Conservation (phyloP, 495 filamentous ascomycete species). For the Rusavskia elegans region DNA sequence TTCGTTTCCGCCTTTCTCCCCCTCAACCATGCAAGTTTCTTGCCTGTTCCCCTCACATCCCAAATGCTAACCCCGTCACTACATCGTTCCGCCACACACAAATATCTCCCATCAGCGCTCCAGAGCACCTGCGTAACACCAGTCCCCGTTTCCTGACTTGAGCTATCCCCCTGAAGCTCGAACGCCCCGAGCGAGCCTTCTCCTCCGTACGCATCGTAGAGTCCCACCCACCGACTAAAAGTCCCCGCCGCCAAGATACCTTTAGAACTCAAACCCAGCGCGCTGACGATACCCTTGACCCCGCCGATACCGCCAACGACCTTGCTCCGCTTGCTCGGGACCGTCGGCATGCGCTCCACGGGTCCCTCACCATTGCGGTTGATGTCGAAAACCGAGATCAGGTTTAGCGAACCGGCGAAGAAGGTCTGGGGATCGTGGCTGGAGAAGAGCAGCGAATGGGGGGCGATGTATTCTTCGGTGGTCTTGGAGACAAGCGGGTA, state of each 20-base stretch:
- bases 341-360: slow-evolving; percentile 46
- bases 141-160: slow-evolving; percentile 31
- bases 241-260: slow-evolving; percentile 70
- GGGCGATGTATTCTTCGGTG: slow-evolving; percentile 65
- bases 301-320: slow-evolving; percentile 54
- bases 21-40: slow-evolving; percentile 49
- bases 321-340: slow-evolving; percentile 56
- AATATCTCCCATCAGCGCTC: slow-evolving; percentile 76
- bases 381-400: slow-evolving; percentile 66
- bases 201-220: slow-evolving; percentile 55
- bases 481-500: slow-evolving; percentile 59
- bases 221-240: slow-evolving; percentile 54
- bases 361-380: slow-evolving; percentile 49
- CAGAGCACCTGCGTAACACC: slow-evolving; percentile 64
- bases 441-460: slow-evolving; percentile 58
- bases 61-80: slow-evolving; percentile 62
- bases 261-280: slow-evolving; percentile 35
- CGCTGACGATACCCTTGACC: slow-evolving; percentile 71
- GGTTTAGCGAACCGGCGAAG: slow-evolving; percentile 57
- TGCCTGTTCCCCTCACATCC: slow-evolving; percentile 61
- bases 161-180: slow-evolving; percentile 18
- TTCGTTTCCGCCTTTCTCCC: slow-evolving; percentile 59
- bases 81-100: slow-evolving; percentile 74
- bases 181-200: slow-evolving; percentile 58
- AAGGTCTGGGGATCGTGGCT: slow-evolving; percentile 37